Evolutionary conservation across 495 filamentous ascomycete species (phyloP).

Genomic region (Neurospora sp.): DNA sequence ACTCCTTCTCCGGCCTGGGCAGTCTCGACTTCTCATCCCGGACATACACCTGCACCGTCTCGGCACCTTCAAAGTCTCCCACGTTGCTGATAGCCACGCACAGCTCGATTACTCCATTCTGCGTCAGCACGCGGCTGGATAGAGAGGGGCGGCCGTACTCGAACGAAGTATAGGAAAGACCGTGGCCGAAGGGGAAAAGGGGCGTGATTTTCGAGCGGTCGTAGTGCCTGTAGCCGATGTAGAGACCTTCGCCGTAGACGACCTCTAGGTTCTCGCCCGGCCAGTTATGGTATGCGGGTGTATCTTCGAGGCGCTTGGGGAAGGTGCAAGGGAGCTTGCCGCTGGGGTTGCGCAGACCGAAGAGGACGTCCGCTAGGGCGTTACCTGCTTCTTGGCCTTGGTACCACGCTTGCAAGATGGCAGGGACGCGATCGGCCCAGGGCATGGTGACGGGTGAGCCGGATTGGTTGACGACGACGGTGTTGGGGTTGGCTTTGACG

Average conservation of each 20-base stretch:
- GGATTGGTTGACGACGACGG: constrained; percentile 73
- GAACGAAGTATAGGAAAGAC: constrained; percentile 74
- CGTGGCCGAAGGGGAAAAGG: constrained; percentile 74
- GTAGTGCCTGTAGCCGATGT: constrained; percentile 77
- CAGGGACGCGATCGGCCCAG: constrained; percentile 58
- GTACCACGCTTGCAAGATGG: constrained; percentile 70
- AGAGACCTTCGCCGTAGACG: constrained; percentile 76
- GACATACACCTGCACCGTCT: constrained; percentile 75
- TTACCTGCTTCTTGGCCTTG: constrained; percentile 86
- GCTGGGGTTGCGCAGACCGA: constrained; percentile 74
- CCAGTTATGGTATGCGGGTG: constrained; percentile 77
- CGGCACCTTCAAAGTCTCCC: constrained; percentile 53
- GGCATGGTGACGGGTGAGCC: constrained; percentile 82
- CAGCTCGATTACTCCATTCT: constrained; percentile 46
- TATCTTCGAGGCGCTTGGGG: constrained; percentile 65
- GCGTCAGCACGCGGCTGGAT: constrained; percentile 35
- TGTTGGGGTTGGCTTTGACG: constrained; percentile 58
- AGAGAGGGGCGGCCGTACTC: constrained; percentile 52
- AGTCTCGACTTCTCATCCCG: constrained; percentile 42
- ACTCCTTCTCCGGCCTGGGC: constrained; percentile 63
- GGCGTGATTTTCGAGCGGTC: constrained; percentile 56
- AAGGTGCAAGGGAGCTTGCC: constrained; percentile 74
- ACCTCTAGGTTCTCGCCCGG: constrained; percentile 69
- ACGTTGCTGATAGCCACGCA: constrained; percentile 60
- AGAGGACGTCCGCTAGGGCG: constrained; percentile 75